Conservation (phyloP, 371 early-diverging fungal species). For the Mucor saturninus region DNA sequence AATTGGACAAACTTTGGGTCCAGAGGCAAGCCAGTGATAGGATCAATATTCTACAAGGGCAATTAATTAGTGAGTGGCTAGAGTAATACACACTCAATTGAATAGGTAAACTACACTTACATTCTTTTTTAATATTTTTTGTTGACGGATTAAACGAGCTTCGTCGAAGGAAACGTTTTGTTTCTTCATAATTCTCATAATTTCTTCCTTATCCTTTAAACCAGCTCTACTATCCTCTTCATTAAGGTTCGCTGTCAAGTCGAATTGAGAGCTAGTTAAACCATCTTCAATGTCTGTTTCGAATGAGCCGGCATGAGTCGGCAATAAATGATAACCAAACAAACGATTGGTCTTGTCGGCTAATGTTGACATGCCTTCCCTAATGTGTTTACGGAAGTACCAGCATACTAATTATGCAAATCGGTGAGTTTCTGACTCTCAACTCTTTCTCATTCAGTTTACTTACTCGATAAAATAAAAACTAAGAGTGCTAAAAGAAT, state of each 20-base stretch:
- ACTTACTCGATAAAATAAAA: slow-evolving; percentile 20
- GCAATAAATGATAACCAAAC: slow-evolving; percentile 53
- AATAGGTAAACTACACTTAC: slow-evolving; percentile 27
- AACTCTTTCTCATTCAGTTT: neutral
- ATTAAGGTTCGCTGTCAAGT: slow-evolving; percentile 66
- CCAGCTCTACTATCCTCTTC: slow-evolving; percentile 75
- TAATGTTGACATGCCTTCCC: slow-evolving; percentile 27
- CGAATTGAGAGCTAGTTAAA: slow-evolving; percentile 73
- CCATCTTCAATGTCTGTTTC: slow-evolving; percentile 74
- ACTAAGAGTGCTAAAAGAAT: slow-evolving; percentile 20
- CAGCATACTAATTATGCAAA: slow-evolving; percentile 30
- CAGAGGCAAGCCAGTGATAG: slow-evolving; percentile 75
- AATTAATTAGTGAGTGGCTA: neutral
- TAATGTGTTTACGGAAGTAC: slow-evolving; percentile 36
- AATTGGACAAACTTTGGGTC: slow-evolving; percentile 82
- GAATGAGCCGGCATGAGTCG: slow-evolving; percentile 55
- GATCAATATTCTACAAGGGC: slow-evolving; percentile 68
- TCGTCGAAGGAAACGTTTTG: slow-evolving; percentile 79
- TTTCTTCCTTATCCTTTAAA: slow-evolving; percentile 75
- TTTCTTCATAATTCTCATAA: slow-evolving; percentile 75
- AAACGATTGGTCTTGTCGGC: slow-evolving; percentile 49
- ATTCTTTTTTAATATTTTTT: slow-evolving; percentile 70
- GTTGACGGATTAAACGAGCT: slow-evolving; percentile 79
- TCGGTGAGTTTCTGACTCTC: neutral
- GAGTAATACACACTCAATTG: neutral